Percentiles rank a stretch among this genome's conserved stretches.
These are phyloP conservation scores for Thalassia testudinum DNA, from an alignment of 116 monocot species.

Conservation along the genomic window DNA sequence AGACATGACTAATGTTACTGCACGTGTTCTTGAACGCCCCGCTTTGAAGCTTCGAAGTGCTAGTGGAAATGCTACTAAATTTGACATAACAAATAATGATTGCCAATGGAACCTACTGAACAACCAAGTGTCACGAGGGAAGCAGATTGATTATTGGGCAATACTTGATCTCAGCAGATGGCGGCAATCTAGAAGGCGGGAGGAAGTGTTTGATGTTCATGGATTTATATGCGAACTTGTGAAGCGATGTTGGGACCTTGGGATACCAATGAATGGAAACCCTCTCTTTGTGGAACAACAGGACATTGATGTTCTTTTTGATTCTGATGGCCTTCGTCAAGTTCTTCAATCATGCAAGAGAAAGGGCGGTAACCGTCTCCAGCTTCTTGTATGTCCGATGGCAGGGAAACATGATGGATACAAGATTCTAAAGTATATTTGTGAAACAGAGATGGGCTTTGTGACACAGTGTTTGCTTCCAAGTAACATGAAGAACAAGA, in stretches of 20 bases:
- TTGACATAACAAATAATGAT: slow-evolving; percentile 3
- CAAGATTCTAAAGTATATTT: slow-evolving; percentile 30
- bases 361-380: background rate
- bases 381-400: slow-evolving; percentile 36
- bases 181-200: background rate
- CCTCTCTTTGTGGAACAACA: slow-evolving; percentile 1
- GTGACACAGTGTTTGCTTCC: slow-evolving; percentile 30
- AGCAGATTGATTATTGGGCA: slow-evolving; percentile 13
- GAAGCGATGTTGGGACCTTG: slow-evolving; percentile 9
- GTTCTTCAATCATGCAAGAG: slow-evolving; percentile 2
- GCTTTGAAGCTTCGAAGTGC: slow-evolving; percentile 9
- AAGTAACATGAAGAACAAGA: slow-evolving; percentile 8
- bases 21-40: slow-evolving; percentile 21
- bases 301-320: slow-evolving; percentile 11
- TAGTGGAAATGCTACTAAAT: slow-evolving; percentile 4
- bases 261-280: slow-evolving; percentile 6
- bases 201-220: background rate
- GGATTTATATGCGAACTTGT: slow-evolving; percentile 13
- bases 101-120: slow-evolving; percentile 26
- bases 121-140: slow-evolving; percentile 14
- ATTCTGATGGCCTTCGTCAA: background rate
- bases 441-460: slow-evolving; percentile 35
- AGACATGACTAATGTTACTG: slow-evolving; percentile 18
- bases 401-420: slow-evolving; percentile 17
- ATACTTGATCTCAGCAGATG: slow-evolving; percentile 19